Base-by-base conservation (phyloP, 805 yeast genomes). In the Spathaspora sp. region DNA sequence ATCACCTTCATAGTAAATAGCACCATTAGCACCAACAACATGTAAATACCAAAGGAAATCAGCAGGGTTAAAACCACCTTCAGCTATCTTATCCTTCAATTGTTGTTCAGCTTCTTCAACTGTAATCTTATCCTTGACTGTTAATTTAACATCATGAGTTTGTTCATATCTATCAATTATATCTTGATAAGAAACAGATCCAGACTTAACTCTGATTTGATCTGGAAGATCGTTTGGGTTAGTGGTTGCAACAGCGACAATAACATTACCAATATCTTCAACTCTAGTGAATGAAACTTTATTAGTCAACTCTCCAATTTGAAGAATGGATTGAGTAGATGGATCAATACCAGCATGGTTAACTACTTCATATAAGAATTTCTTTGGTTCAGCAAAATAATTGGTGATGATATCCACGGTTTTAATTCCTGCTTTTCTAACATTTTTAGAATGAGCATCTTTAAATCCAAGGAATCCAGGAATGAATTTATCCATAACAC, bases 191-290 rank as follows among this genome's bases (percentile, higher is more conserved):
- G 79, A 60, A 42, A 72, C 62, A 14, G 49, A 55, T 35, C 70
- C 79, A 17, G 82, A 75, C 47, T 68, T 69, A 35, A 80, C 60
- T 59, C 76, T 71, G 17, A 81, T 52, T 17, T 47, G 55, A 53
- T 80, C 76, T 19, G 85, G 83, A 18, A 81, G 57, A 5, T 61
- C 45, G 0, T n/a, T n/a, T n/a, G 69, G 42, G 42, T 73, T 70
- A 5, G 46, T 53, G 17, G 80, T 63, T 10, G 73, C 76, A 44
- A 79, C 53, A 11, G 75, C 60, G 17, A 78, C 79, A 46, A 76
- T 61, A 5, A 66, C 55, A 32, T 72, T 67, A 19, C 81, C 83
- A 52, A 81, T 60, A 62, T 83, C 83, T 12, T 50, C 53, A 20
- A 68, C 52, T 40, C 55, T 69, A 3, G 79, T 59, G 40, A 76